These are phyloP conservation scores for Solanum etuberosum DNA, from an alignment of 257 asterid species.

Conservation along the genomic window DNA sequence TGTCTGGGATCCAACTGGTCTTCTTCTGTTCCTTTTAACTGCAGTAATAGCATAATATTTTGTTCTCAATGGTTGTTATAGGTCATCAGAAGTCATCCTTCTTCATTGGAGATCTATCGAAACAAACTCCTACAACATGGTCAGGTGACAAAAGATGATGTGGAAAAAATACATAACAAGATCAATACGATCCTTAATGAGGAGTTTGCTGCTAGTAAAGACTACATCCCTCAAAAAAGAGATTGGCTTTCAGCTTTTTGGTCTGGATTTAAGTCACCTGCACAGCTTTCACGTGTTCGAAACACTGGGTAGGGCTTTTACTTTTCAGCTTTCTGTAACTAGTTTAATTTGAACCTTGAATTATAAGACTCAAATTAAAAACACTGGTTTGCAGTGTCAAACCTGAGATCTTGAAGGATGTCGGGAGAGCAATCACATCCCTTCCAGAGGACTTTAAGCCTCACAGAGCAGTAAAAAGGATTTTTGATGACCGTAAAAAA, in stretches of 20 bases:
- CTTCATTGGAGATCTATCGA: constrained; percentile 78
- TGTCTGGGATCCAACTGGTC: not conserved
- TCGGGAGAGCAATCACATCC: constrained; percentile 76
- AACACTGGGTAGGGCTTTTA: constrained; percentile 61
- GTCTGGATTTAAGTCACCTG: constrained; percentile 92
- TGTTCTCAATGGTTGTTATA: constrained; percentile 24
- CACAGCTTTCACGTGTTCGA: constrained; percentile 81
- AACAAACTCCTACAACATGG: constrained; percentile 68
- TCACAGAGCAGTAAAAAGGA: constrained; percentile 78
- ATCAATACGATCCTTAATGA: constrained; percentile 74
- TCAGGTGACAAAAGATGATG: constrained; percentile 52
- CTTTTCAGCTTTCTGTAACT: not conserved
- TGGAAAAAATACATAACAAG: constrained; percentile 63
- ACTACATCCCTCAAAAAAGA: constrained; percentile 69
- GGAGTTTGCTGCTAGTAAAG: constrained; percentile 94
- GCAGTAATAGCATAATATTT: not conserved
- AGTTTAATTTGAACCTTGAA: not conserved
- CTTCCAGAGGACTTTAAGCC: constrained; percentile 75
- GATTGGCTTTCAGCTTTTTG: constrained; percentile 99
- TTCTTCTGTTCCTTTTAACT: not conserved
- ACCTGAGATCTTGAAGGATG: constrained; percentile 87
- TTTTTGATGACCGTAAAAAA: constrained; percentile 77
- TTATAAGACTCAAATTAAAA: not conserved
- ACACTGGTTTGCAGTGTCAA: constrained; percentile 47
- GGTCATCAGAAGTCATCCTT: constrained; percentile 85